Base-by-base conservation (phyloP, 1,139 yeast genomes). In the Taphrina betulina region DNA sequence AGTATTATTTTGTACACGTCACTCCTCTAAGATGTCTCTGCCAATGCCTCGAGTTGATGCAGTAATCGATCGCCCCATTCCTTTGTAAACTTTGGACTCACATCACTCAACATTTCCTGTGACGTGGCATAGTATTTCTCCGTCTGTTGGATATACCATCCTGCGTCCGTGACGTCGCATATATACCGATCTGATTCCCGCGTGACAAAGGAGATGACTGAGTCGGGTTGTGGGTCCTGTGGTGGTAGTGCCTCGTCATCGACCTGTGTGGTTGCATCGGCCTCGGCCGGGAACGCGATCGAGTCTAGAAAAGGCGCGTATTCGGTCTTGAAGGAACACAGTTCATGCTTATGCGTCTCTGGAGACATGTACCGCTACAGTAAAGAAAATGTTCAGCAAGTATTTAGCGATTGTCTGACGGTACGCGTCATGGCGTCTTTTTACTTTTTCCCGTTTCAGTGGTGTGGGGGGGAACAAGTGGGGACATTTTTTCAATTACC, bases 81-180 rank as follows among this genome's bases (percentile, higher is more conserved):
- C 17, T 16, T n/a, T 22, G 29, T 29, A 19, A 43, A 43, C 38
- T 20, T n/a, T 3, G 48, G 29, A 29, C 38, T 31, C 48, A 43
- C 7, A n/a, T 29, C 34, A 8, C 38, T n/a, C 17, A 43, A 23
- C 48, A 43, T 43, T 20, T 43, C 48, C 19, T 43, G 48, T 3
- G 38, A 19, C 19, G 48, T 43, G 29, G 35, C 28, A 31, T 43
- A 31, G 28, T 43, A 43, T 19, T n/a, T 29, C 2, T 41, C 35
- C n/a, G n/a, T n/a, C 12, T 12, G 10, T 8, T 22, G 29, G 26
- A 29, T 19, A n/a, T 22, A 20, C 48, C 48, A 43, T n/a, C 48
- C 48, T 24, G 48, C 48, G 20, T 43, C 48, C 28, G 29, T 23
- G n/a, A 43, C 28, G 37, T 8, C 7, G 14, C 38, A 29, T 4